Evolutionary conservation across 179 eudicot species (phyloP).

Genomic region (Dionaea muscipula): DNA sequence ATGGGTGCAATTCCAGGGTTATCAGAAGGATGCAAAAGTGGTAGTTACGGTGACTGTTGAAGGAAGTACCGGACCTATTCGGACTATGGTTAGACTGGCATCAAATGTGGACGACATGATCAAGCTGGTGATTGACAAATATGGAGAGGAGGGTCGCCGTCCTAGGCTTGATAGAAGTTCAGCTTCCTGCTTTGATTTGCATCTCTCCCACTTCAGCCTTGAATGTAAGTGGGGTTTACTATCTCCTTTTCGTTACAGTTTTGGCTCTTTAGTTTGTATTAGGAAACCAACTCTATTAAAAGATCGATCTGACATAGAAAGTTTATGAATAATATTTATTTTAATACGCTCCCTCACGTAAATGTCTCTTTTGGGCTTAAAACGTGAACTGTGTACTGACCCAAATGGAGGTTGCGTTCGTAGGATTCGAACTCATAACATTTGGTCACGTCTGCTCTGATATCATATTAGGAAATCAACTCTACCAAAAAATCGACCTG

Average conservation of each 20-base stretch:
- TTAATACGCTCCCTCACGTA: too few species aligned
- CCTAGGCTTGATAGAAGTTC: slow-evolving; percentile 38
- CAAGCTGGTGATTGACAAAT: slow-evolving; percentile 45
- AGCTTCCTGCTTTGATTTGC: slow-evolving; percentile 45
- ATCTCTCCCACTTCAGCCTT: slow-evolving; percentile 73
- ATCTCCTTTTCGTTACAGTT: neutral
- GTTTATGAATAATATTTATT: too few species aligned
- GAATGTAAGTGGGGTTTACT: slow-evolving; percentile 31
- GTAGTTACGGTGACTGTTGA: slow-evolving; percentile 68
- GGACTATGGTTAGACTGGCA: slow-evolving; percentile 55
- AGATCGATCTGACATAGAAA: too few species aligned
- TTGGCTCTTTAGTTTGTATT: too few species aligned
- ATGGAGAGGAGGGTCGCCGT: slow-evolving; percentile 53
- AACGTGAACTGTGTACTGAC: too few species aligned
- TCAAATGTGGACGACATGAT: slow-evolving; percentile 70
- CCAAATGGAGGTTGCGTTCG: too few species aligned
- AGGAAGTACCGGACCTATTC: slow-evolving; percentile 76
- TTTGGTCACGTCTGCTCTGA: too few species aligned
- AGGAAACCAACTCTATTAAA: neutral
- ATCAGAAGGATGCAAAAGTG: slow-evolving; percentile 58
- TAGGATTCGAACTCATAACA: too few species aligned
- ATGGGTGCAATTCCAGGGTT: slow-evolving; percentile 47
- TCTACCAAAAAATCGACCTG: too few species aligned
- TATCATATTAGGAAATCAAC: too few species aligned
- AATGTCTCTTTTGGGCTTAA: too few species aligned